Conservation (phyloP, 805 yeast species). For the Suhomyces tanzawaensis region DNA sequence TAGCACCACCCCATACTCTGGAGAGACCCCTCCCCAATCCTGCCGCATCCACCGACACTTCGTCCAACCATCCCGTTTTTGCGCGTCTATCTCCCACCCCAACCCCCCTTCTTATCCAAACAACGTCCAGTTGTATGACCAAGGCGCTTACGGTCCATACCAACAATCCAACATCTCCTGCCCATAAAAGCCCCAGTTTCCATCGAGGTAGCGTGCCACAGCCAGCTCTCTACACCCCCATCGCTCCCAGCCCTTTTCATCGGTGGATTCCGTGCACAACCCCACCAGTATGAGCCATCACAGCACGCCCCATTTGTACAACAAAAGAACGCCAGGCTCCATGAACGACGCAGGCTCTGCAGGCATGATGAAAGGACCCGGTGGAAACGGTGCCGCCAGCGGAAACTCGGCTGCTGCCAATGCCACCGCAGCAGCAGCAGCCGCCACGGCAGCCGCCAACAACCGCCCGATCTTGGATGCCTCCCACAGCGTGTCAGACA, state of each 20-base stretch:
- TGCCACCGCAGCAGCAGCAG: background rate
- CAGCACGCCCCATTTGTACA: slow-evolving; percentile 34
- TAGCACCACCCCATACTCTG: background rate
- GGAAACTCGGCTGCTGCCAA: slow-evolving; percentile 1
- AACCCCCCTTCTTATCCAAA: too few species aligned
- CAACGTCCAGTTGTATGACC: too few species aligned
- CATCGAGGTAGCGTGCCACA: too few species aligned
- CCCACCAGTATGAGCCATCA: slow-evolving; percentile 35
- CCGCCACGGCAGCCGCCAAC: slow-evolving; percentile 1
- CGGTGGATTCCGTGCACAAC: too few species aligned
- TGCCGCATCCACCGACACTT: background rate
- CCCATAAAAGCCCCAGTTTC: too few species aligned
- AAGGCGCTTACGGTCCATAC: too few species aligned
- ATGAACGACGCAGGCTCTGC: slow-evolving; percentile 6
- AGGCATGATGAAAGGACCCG: background rate
- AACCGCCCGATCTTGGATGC: slow-evolving; percentile 24
- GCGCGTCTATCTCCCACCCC: background rate
- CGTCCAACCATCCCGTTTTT: background rate
- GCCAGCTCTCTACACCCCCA: too few species aligned
- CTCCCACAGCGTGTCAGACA: slow-evolving; percentile 31
- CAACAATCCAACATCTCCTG: too few species aligned
- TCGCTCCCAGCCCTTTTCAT: too few species aligned
- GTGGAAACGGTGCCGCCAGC: background rate
- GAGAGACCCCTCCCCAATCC: background rate
- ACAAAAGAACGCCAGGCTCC: slow-evolving; percentile 30